These are phyloP conservation scores for Lanmaoa rubissima DNA, from an alignment of 768 basidiomycete species.

Conservation along the genomic window DNA sequence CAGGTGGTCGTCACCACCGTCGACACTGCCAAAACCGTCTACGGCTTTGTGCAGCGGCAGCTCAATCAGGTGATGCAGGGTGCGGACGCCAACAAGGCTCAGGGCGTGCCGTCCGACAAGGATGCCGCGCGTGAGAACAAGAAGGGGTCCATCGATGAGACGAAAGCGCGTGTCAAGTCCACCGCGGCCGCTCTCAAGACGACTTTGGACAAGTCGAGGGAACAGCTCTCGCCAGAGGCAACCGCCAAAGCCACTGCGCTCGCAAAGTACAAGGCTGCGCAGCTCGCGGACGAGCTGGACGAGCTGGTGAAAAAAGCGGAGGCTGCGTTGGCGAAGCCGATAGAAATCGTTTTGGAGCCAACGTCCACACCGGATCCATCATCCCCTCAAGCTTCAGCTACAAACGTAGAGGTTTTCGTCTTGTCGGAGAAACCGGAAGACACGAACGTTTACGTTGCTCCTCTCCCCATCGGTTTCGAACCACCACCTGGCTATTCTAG, in stretches of 20 bases:
- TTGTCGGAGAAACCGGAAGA: conserved; percentile 27
- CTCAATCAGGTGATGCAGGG: conserved; percentile 38
- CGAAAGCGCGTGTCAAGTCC: conserved; percentile 45
- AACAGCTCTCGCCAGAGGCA: conserved; percentile 26
- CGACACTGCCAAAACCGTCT: conserved; percentile 46
- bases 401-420: conserved; percentile 26
- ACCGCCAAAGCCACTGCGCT: conserved; percentile 40
- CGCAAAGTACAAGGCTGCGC: conserved; percentile 43
- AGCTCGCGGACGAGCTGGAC: conserved; percentile 61
- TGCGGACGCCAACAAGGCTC: conserved; percentile 27
- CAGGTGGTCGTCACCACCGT: conserved; percentile 55
- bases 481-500: conserved; percentile 86
- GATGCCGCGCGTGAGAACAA: conserved; percentile 38
- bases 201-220: conserved; percentile 39
- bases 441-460: conserved; percentile 50
- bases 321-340: conserved; percentile 55
- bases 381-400: conserved; percentile 28
- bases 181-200: conserved; percentile 48
- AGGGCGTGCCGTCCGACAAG: conserved; percentile 26
- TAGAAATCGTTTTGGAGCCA: conserved; percentile 26
- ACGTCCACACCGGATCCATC: conserved; percentile 19
- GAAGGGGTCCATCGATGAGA: conserved; percentile 39
- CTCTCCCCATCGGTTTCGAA: conserved; percentile 91
- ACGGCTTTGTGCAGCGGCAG: conserved; percentile 51
- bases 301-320: conserved; percentile 74